Evolutionary conservation across 768 basidiomycete species (phyloP).

Genomic region (Suillus paluster): DNA sequence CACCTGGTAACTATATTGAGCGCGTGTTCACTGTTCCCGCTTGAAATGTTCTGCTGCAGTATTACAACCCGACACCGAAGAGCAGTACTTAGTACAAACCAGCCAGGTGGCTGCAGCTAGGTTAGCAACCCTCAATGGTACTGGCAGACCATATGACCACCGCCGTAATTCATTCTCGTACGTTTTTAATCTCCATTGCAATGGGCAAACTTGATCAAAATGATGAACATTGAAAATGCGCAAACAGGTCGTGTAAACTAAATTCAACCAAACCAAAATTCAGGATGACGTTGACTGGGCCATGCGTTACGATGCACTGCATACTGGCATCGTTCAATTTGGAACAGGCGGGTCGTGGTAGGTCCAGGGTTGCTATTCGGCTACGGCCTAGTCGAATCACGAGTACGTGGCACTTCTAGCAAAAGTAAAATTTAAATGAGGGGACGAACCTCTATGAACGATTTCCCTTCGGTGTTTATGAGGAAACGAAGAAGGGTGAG

Average conservation of each 20-base stretch:
- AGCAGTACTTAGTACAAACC: background rate
- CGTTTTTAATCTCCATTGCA: constrained; percentile 5
- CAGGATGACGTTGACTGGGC: background rate
- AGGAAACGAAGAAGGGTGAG: constrained; percentile 5
- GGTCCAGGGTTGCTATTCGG: background rate
- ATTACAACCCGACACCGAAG: background rate
- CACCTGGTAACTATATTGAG: background rate
- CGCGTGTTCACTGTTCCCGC: background rate
- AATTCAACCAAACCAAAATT: background rate
- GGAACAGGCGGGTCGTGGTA: background rate
- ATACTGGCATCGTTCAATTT: background rate
- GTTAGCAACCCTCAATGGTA: background rate
- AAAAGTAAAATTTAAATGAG: background rate
- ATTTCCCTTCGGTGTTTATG: constrained; percentile 8
- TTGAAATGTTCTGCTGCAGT: background rate
- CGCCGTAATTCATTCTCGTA: background rate
- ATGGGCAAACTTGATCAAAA: background rate
- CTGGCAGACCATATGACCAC: background rate
- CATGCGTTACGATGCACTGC: background rate
- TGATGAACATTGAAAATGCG: background rate
- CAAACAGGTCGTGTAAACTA: background rate
- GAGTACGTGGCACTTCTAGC: constrained; percentile 3
- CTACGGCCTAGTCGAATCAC: background rate
- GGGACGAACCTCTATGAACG: background rate
- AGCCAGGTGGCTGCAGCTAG: background rate